These are phyloP conservation scores for Camellia lanceoleosa DNA, from an alignment of 148 eudicot genomes.

Conservation along the genomic window DNA sequence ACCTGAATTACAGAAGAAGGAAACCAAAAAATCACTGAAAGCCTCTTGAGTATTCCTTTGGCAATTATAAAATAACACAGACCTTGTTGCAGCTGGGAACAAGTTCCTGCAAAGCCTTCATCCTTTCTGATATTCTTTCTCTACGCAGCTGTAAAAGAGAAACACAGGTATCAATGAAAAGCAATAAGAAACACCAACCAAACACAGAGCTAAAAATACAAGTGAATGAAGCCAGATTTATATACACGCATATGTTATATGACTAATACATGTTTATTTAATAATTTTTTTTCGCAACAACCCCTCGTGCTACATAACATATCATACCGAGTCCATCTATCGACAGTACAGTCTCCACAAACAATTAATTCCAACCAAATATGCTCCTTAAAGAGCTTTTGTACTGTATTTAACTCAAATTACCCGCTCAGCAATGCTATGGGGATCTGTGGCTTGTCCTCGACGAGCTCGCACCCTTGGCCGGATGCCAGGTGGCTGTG, in stretches of 20 bases:
- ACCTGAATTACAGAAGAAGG: background rate
- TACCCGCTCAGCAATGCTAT: slow-evolving; percentile 63
- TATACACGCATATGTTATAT: background rate
- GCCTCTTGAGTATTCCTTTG: background rate
- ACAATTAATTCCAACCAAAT: background rate
- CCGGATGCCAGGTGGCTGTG: slow-evolving; percentile 49
- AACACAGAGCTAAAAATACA: background rate
- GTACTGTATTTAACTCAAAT: background rate
- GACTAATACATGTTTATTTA: too few relatives aligned
- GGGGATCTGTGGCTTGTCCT: slow-evolving; percentile 67
- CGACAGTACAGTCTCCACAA: background rate
- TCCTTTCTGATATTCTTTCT: slow-evolving; percentile 60
- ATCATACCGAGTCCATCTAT: background rate
- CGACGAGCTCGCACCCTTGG: slow-evolving; percentile 59
- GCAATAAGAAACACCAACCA: background rate
- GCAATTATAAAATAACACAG: background rate
- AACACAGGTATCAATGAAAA: slow-evolving; percentile 8
- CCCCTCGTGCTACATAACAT: background rate
- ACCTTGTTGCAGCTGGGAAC: slow-evolving; percentile 63
- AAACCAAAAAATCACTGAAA: background rate
- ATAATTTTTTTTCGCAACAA: background rate
- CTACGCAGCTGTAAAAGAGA: slow-evolving; percentile 42
- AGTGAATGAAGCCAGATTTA: slow-evolving; percentile 1
- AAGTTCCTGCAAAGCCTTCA: slow-evolving; percentile 61
- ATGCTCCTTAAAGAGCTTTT: background rate